Conservation (phyloP, 2,329 filamentous ascomycete species). For the Beauveria sp. region DNA sequence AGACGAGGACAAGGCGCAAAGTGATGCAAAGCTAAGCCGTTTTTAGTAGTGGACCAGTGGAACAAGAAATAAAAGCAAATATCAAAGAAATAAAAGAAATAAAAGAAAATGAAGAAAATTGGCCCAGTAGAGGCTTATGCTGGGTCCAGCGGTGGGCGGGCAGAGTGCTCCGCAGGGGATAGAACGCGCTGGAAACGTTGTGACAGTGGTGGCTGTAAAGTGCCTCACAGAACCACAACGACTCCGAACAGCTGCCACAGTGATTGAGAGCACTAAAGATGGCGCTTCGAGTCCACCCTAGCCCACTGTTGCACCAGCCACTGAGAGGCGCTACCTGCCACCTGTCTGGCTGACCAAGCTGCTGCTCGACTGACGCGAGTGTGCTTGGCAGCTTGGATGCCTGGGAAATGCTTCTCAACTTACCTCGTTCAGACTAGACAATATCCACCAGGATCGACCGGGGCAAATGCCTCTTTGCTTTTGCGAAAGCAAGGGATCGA, state of each 20-base stretch:
- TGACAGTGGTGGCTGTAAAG: not conserved
- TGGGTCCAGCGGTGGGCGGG: not conserved
- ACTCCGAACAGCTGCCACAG: not conserved
- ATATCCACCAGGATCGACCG: slow-evolving; percentile 20
- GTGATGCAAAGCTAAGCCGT: not conserved
- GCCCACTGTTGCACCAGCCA: slow-evolving; percentile 1
- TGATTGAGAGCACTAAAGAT: not conserved
- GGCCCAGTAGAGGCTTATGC: not conserved
- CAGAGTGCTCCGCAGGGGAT: not conserved
- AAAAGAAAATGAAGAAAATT: not conserved
- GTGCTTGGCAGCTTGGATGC: not conserved
- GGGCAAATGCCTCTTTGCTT: slow-evolving; percentile 18
- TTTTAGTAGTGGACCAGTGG: slow-evolving; percentile 2
- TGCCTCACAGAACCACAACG: not conserved
- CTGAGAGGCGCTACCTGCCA: not conserved
- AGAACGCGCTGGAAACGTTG: not conserved
- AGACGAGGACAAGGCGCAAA: not conserved
- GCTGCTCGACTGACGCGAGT: not conserved
- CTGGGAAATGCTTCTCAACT: not conserved
- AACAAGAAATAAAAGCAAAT: not conserved
- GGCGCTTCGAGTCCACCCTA: not conserved
- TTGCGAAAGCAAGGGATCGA: slow-evolving; percentile 9
- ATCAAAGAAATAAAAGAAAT: not conserved
- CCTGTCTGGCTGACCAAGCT: not conserved
- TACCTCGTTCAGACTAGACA: not conserved